Base-by-base conservation (phyloP, 805 yeast genomes). In the Lachancea quebecensis region DNA sequence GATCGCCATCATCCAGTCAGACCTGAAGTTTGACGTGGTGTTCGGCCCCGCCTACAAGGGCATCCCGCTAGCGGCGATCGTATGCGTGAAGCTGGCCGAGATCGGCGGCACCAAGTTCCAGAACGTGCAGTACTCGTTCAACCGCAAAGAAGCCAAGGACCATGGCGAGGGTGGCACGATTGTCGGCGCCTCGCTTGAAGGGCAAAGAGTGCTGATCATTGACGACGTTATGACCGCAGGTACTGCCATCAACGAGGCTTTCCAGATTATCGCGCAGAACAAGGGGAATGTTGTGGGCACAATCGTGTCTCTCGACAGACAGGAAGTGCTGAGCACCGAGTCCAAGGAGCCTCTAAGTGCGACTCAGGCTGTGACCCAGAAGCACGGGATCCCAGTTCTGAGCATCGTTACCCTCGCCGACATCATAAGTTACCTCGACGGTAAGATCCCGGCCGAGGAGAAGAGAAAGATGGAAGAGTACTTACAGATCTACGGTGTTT, bases 181-280 rank as follows among this genome's bases (percentile, higher is more conserved):
- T 56, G 98, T 93, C 35, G 99, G 99, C 32, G 79, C 85, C 38
- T 66, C 78, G 5, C 75, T 91, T 56, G 74, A 75, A 49, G 85
- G 77, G 40, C 84, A 90, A 65, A 75, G 75, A 49, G 78, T 91
- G 18, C 70, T 93, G 57, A 86, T 93, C 57, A 88, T 91, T 50
- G 99, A 93, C 66, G 99, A 91, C 59, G 97, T 93, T 36, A 90
- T 91, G 82, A 91, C 98, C 49, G 98, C 98, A 1, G 99, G 99
- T 35, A 93, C 98, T 48, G 98, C 99, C 41, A 89, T 90, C 63
- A 85, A 85, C 57, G 98, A 93, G 69, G 97, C 98, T 0, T 85
- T 86, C 57, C 79, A 75, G 40, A 84, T 93, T 58, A 88, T 93
- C 56, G 66, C 58, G 4, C 67, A 68, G 21, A 91, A 81, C 53